phyloP scores from a whole-genome alignment of 805 yeast genomes.

The Candida maesae region DNA sequence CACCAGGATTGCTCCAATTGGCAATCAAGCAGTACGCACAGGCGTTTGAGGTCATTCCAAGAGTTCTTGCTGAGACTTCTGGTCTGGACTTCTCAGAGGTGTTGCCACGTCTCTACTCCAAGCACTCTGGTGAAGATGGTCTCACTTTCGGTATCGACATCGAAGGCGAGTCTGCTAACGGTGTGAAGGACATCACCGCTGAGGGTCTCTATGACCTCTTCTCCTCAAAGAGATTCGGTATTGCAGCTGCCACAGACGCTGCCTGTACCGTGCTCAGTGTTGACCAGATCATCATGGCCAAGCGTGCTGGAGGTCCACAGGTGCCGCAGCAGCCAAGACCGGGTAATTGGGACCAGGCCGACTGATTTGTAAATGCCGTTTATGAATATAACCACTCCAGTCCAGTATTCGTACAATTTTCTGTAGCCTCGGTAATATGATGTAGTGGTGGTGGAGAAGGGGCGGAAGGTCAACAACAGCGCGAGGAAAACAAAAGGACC shows the following conservation, averaged over 20 bases:
- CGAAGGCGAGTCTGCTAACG: conserved; percentile 65
- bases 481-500: no score
- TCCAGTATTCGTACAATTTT: no score
- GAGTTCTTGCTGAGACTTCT: conserved; percentile 89
- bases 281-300: conserved; percentile 98
- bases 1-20: conserved; percentile 88
- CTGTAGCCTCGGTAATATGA: no score
- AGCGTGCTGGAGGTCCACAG: conserved; percentile 98
- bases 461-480: no score
- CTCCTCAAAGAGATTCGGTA: conserved; percentile 79
- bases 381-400: no score
- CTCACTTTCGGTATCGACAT: conserved; percentile 65
- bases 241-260: conserved; percentile 92
- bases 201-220: conserved; percentile 76
- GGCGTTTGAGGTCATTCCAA: conserved; percentile 92
- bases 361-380: conserved; percentile 33
- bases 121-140: conserved; percentile 56
- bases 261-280: conserved; percentile 86
- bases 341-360: conserved; percentile 96
- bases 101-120: conserved; percentile 84
- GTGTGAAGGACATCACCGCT: conserved; percentile 65
- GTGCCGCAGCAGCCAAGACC: conserved; percentile 79
- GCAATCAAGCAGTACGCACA: conserved; percentile 93
- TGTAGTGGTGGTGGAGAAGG: no score
- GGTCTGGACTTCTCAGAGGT: conserved; percentile 89